Base-by-base conservation (phyloP, 2,329 filamentous ascomycete genomes). In the Epichloe festucae region DNA sequence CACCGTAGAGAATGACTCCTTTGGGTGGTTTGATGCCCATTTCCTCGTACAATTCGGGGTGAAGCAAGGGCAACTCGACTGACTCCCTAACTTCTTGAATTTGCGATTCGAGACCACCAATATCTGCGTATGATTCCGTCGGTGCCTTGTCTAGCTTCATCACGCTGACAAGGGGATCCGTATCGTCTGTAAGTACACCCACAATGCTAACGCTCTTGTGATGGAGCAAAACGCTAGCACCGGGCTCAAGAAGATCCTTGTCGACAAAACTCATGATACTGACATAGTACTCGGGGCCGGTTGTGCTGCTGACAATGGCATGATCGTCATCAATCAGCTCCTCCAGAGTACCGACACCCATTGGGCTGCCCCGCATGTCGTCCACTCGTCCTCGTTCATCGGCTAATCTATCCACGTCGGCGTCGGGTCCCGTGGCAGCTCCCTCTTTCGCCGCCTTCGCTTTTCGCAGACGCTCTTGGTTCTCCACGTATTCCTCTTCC, bases 261-360 rank as follows among this genome's bases (percentile, higher is more conserved):
- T 98, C 93, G 58, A 98, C 93, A 63, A 98, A 98, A 51, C 91
- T 96, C 93, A 97, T 97, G 78, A 98, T 98, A 60, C 90, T 96
- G 59, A 98, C 93, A 68, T 97, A 98, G 78, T 95, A 98, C 69
- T 98, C 93, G 1, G 93, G 93, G 0, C 93, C 93, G 6, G 93
- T 97, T 0, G 93, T 94, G 67, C 89, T 95, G 17, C 90, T 96
- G 38, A 98, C 93, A 64, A 98, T 98, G 56, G 93, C 93, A 64
- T 98, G 93, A 72, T 98, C 93, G 67, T 98, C 93, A 64, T 98
- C 93, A 65, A 98, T 98, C 75, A 98, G 86, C 74, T 98, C 93
- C 71, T 98, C 93, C 59, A 98, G 74, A 53, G 93, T 97, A 56
- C 93, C 93, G 43, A 98, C 93, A 19, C 93, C 90, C 93, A 98